Conservation (phyloP, 2,329 filamentous ascomycete species). For the Westerdykella ornata region DNA sequence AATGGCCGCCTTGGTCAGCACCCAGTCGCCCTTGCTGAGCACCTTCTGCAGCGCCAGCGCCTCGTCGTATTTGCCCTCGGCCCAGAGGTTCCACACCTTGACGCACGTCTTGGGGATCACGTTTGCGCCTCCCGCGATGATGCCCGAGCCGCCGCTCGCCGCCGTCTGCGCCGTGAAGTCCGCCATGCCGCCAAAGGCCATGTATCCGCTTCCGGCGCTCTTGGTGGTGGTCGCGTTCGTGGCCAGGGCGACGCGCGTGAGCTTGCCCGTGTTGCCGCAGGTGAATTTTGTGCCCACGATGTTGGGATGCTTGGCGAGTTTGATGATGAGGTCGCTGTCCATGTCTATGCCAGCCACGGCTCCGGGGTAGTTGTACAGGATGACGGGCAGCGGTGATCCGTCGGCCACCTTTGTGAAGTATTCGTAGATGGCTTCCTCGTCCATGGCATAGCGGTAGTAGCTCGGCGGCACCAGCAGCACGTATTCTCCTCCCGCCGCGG, state of each 20-base stretch:
- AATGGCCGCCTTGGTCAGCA: slow-evolving; percentile 73
- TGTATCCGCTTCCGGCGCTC: slow-evolving; percentile 51
- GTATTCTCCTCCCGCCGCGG: slow-evolving; percentile 69
- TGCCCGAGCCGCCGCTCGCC: slow-evolving; percentile 69
- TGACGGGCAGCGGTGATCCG: slow-evolving; percentile 65
- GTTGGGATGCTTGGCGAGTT: slow-evolving; percentile 71
- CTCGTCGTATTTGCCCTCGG: slow-evolving; percentile 66
- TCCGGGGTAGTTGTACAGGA: slow-evolving; percentile 88
- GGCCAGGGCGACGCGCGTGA: slow-evolving; percentile 71
- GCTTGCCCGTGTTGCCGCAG: slow-evolving; percentile 82
- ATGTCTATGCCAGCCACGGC: slow-evolving; percentile 82
- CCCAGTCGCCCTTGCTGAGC: slow-evolving; percentile 76
- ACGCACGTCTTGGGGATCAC: slow-evolving; percentile 78
- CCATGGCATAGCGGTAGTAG: slow-evolving; percentile 73
- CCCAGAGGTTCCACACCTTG: slow-evolving; percentile 69
- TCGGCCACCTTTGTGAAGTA: slow-evolving; percentile 73
- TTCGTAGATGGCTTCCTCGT: slow-evolving; percentile 64
- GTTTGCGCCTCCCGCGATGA: slow-evolving; percentile 81
- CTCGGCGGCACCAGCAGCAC: slow-evolving; percentile 71
- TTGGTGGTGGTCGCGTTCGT: slow-evolving; percentile 63
- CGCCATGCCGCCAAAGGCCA: slow-evolving; percentile 81
- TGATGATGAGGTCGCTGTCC: slow-evolving; percentile 80
- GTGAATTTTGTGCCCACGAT: slow-evolving; percentile 89
- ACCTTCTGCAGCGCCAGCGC: slow-evolving; percentile 68
- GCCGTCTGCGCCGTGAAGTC: slow-evolving; percentile 83